These are phyloP conservation scores for Turnera subulata DNA, from an alignment of 345 rosid species.

Conservation along the genomic window DNA sequence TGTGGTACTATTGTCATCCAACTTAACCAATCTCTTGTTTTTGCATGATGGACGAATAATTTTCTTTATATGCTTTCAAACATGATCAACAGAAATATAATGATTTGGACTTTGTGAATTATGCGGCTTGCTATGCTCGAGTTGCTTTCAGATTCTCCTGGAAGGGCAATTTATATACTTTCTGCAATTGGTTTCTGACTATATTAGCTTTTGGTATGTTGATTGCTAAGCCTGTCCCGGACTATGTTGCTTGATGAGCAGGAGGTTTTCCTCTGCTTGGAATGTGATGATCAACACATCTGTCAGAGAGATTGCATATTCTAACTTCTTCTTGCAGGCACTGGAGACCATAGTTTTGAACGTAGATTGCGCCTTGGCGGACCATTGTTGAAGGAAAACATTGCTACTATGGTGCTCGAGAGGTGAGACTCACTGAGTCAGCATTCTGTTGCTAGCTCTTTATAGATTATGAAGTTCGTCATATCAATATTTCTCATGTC, in stretches of 20 bases:
- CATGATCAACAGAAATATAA: too few species aligned
- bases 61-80: too few species aligned
- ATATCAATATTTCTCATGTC: constrained; percentile 9
- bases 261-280: not conserved
- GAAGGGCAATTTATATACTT: too few species aligned
- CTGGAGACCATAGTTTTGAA: constrained; percentile 90
- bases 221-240: not conserved
- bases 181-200: too few species aligned
- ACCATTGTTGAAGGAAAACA: constrained; percentile 79
- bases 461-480: not conserved
- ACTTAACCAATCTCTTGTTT: too few species aligned
- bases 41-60: too few species aligned
- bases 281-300: not conserved
- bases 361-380: constrained; percentile 91
- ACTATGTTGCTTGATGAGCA: not conserved
- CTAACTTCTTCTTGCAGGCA: constrained; percentile 49
- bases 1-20: too few species aligned
- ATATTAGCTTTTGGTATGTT: too few species aligned
- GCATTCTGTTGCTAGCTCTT: not conserved
- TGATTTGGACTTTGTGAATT: too few species aligned
- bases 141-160: too few species aligned
- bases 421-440: constrained; percentile 44
- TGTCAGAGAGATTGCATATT: not conserved
- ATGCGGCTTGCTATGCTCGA: too few species aligned
- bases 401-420: constrained; percentile 96